Evolutionary conservation across 257 asterid species (phyloP).

Genomic region (Anisodus acutangulus): DNA sequence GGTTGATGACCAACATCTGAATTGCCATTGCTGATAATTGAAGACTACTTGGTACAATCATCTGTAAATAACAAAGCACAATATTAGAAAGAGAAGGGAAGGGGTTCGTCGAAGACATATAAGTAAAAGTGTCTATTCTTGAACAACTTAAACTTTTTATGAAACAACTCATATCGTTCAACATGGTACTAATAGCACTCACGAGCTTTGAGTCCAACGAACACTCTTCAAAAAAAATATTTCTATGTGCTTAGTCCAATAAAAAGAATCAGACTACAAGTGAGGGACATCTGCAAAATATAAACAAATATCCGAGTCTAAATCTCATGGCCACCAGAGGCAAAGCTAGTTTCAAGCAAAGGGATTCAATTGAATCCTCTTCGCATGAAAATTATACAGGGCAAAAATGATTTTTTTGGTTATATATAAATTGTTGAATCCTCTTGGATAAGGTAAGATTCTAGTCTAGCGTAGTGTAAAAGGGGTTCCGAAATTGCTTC

Average conservation of each 20-base stretch:
- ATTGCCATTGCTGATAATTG: conserved; percentile 81
- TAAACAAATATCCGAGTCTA: no score
- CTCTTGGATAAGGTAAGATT: not conserved
- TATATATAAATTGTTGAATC: not conserved
- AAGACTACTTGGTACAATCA: conserved; percentile 68
- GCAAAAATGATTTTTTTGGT: not conserved
- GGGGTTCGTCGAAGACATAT: not conserved
- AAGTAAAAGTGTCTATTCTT: no score
- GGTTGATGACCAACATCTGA: conserved; percentile 79
- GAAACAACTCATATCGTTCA: no score
- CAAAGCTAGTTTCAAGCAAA: no score
- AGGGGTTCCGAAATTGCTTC: not conserved
- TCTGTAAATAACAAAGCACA: conserved; percentile 41
- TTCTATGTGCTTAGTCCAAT: not conserved
- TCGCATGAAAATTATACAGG: not conserved
- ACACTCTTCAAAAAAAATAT: not conserved
- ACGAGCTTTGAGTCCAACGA: no score
- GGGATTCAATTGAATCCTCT: not conserved
- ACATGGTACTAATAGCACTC: not conserved
- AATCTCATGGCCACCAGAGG: not conserved
- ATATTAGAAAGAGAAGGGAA: not conserved
- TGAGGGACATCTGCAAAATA: not conserved
- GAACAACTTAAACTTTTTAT: not conserved
- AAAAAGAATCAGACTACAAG: not conserved
- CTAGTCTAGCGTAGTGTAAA: not conserved